Evolutionary conservation across 495 filamentous ascomycete species (phyloP).

Genomic region (Parathielavia hyrcaniae): DNA sequence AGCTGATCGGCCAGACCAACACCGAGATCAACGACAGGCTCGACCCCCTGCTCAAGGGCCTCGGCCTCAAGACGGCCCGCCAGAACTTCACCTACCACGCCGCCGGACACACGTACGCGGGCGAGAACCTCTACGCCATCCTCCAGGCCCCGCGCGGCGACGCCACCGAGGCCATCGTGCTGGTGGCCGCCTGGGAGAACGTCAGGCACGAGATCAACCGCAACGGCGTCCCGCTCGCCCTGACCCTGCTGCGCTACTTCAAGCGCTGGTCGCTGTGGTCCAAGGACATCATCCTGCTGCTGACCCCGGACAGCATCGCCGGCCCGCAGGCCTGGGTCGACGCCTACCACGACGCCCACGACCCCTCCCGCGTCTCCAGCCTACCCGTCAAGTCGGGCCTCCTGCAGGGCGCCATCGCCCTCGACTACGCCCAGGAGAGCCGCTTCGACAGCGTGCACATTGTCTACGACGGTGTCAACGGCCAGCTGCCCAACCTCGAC

Average conservation of each 20-base stretch:
- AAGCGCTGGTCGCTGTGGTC: conserved; percentile 98
- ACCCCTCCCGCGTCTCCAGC: conserved; percentile 57
- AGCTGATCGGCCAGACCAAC: conserved; percentile 49
- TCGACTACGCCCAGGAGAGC: conserved; percentile 85
- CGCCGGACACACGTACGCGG: conserved; percentile 62
- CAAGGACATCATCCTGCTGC: conserved; percentile 92
- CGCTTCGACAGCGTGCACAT: conserved; percentile 83
- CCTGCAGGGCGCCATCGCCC: conserved; percentile 82
- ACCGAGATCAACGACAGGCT: conserved; percentile 59
- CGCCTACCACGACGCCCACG: conserved; percentile 88
- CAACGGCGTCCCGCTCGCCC: conserved; percentile 75
- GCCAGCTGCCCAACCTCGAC: conserved; percentile 90
- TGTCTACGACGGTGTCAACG: conserved; percentile 93
- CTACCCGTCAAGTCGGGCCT: conserved; percentile 87
- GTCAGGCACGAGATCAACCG: conserved; percentile 72
- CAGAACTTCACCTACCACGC: conserved; percentile 76
- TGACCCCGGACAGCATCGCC: conserved; percentile 79
- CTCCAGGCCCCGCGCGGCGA: conserved; percentile 93
- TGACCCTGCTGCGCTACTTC: conserved; percentile 89
- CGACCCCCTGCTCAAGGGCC: conserved; percentile 63
- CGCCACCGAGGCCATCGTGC: conserved; percentile 94
- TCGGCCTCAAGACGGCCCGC: conserved; percentile 75
- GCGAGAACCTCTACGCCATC: conserved; percentile 91
- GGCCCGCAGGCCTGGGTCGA: conserved; percentile 97
- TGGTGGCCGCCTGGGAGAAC: conserved; percentile 84